These are phyloP conservation scores for Yarrowia alimentaria DNA, from an alignment of 805 yeast genomes.

Conservation along the genomic window DNA sequence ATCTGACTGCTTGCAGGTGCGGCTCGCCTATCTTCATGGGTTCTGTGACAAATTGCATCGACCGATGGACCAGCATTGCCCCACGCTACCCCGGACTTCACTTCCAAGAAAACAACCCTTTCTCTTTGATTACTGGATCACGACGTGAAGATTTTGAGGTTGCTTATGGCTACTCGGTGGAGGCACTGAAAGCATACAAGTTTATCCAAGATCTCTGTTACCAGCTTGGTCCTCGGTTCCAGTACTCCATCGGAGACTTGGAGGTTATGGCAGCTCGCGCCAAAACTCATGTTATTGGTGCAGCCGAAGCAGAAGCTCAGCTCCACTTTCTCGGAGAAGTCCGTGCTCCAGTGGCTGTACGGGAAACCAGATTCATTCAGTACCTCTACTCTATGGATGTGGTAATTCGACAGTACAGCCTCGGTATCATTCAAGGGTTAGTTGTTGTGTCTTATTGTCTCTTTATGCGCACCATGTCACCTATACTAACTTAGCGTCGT, in stretches of 20 bases:
- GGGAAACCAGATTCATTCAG: constrained; percentile 10
- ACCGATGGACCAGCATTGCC: constrained; percentile 12
- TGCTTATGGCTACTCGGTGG: constrained; percentile 2
- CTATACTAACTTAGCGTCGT: no score
- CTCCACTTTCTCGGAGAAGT: constrained; percentile 19
- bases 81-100: constrained; percentile 7
- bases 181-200: constrained; percentile 18
- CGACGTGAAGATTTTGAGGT: constrained; percentile 2
- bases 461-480: no score
- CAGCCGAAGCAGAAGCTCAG: constrained; percentile 14
- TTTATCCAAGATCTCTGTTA: constrained; percentile 17
- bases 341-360: constrained; percentile 7
- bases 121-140: constrained; percentile 7
- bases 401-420: constrained; percentile 8
- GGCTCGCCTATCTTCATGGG: constrained; percentile 18
- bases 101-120: constrained; percentile 19
- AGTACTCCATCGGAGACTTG: constrained; percentile 8
- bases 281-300: background rate
- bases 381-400: constrained; percentile 22
- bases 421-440: constrained; percentile 25
- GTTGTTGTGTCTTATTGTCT: no score
- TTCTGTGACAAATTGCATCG: constrained; percentile 16
- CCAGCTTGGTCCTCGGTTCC: constrained; percentile 6
- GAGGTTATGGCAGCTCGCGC: constrained; percentile 7
- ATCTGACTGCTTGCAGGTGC: constrained; percentile 14